A percentile compares a stretch with the other conserved stretches of the same genome.
These are phyloP conservation scores for Candida verbasci DNA, from an alignment of 805 yeast species.

Conservation along the genomic window DNA sequence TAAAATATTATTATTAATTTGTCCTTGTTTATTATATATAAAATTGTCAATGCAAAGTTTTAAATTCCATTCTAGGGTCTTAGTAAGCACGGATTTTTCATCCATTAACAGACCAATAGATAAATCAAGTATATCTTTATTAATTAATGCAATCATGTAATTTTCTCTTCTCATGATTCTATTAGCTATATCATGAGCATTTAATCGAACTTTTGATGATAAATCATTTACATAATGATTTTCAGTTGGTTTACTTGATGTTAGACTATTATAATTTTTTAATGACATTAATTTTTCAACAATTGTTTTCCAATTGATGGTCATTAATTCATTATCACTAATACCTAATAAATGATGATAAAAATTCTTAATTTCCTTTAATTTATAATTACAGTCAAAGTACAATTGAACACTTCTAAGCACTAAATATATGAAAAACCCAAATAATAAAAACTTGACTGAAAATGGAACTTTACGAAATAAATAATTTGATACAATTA, in stretches of 20 bases:
- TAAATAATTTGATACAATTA: constrained; percentile 41
- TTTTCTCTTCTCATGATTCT: constrained; percentile 94
- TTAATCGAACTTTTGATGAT: constrained; percentile 68
- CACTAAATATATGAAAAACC: constrained; percentile 50
- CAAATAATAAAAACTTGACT: constrained; percentile 60
- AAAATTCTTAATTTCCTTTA: constrained; percentile 73
- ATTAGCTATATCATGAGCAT: constrained; percentile 93
- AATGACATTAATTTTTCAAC: constrained; percentile 70
- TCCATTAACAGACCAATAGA: constrained; percentile 33
- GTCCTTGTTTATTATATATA: constrained; percentile 80
- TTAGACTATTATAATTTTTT: constrained; percentile 74
- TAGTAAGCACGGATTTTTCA: constrained; percentile 52
- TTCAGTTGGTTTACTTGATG: constrained; percentile 33
- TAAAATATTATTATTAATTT: constrained; percentile 64
- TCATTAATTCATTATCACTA: constrained; percentile 76
- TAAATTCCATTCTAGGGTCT: constrained; percentile 91
- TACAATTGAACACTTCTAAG: constrained; percentile 53
- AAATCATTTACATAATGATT: constrained; percentile 43
- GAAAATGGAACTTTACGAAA: constrained; percentile 34
- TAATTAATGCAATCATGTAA: constrained; percentile 84
- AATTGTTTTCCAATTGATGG: constrained; percentile 88
- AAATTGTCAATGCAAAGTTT: constrained; percentile 84
- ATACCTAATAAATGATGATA: constrained; percentile 68
- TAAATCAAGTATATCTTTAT: constrained; percentile 68
- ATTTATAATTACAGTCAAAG: constrained; percentile 55